phyloP scores from a whole-genome alignment of 2,329 filamentous ascomycete genomes.

The Trichoderma koningii region DNA sequence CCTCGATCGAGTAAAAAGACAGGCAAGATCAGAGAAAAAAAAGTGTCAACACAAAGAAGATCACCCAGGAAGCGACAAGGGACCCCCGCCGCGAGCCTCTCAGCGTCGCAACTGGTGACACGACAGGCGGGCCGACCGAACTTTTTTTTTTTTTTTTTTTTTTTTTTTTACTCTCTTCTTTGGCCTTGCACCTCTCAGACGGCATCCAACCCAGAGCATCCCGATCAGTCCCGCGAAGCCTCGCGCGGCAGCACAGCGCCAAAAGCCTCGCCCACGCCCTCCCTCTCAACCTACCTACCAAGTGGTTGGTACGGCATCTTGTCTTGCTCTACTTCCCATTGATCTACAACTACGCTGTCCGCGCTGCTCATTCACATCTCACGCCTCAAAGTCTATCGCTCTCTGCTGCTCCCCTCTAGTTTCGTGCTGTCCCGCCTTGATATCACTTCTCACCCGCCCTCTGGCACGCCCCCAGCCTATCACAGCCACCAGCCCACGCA shows the following conservation, averaged over 20 bases:
- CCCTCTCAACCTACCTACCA: neutral
- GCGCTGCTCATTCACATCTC: neutral
- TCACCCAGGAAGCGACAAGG: slow-evolving; percentile 5
- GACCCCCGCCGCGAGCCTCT: slow-evolving; percentile 8
- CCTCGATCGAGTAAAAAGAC: neutral
- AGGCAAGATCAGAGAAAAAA: neutral
- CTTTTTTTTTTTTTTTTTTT: neutral
- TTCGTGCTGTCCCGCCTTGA: slow-evolving; percentile 1
- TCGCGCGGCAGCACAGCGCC: slow-evolving; percentile 1
- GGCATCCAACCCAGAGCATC: slow-evolving; percentile 10
- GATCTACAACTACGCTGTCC: neutral
- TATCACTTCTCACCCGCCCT: slow-evolving; percentile 11
- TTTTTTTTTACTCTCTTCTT: too few species aligned
- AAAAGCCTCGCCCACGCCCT: slow-evolving; percentile 1
- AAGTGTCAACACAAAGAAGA: neutral
- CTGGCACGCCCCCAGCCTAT: slow-evolving; percentile 5
- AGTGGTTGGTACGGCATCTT: too few species aligned
- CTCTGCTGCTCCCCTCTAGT: neutral
- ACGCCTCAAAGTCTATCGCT: neutral
- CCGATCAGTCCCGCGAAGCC: slow-evolving; percentile 12
- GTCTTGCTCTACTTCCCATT: neutral
- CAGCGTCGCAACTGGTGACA: slow-evolving; percentile 6
- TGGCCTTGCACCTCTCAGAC: neutral
- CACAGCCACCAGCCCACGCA: slow-evolving; percentile 15
- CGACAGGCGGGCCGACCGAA: slow-evolving; percentile 22